Evolutionary conservation across 371 early-diverging fungal species (phyloP), one percentile per base, ranked within the genome.

Genomic region (Mucor sp.): DNA sequence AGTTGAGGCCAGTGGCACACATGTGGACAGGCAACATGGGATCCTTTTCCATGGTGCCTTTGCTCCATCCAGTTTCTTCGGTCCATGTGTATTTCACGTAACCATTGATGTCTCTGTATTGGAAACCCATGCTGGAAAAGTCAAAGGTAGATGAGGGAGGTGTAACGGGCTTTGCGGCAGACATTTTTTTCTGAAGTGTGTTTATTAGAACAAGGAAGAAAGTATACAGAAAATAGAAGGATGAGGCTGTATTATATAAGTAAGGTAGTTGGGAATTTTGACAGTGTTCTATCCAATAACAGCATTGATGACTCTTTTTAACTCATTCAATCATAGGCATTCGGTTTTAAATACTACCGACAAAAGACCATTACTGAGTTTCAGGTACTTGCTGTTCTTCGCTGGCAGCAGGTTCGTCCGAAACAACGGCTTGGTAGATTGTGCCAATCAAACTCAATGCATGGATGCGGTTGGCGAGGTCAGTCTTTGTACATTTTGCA

Each of bases 391-490:
- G 37, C 21, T 50, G 50, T 3, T 25, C 37, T 37, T 37, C 37
- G 14, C 37, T 35, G 35, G 1, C 37, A 11, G 14, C 37, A 37
- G 69, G 68, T 39, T 75, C 76, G 28, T 75, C 69, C 8, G 75
- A 69, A 6, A 74, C 68, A 19, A 79, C 72, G 14, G 67, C 67
- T 71, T 85, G 78, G 72, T 87, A 95, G 8, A 92, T 82, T 50
- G 81, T 80, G 43, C 94, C 95, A 70, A 95, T 86, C 19, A 91
- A 82, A 70, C 84, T 84, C 41, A 95, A 82, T 4, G 88, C 94
- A 58, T 77, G 72, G 7, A 94, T 91, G 32, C 94, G 87, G 70
- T 84, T 79, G 63, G 81, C 72, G 21, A 81, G 67, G 8, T 78
- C 75, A 48, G 82, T 71, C 75, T 88, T 90, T 58, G 80, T 66